phyloP scores from a whole-genome alignment of 2,329 filamentous ascomycete species.

The Hymenoscyphus fraxineus region DNA sequence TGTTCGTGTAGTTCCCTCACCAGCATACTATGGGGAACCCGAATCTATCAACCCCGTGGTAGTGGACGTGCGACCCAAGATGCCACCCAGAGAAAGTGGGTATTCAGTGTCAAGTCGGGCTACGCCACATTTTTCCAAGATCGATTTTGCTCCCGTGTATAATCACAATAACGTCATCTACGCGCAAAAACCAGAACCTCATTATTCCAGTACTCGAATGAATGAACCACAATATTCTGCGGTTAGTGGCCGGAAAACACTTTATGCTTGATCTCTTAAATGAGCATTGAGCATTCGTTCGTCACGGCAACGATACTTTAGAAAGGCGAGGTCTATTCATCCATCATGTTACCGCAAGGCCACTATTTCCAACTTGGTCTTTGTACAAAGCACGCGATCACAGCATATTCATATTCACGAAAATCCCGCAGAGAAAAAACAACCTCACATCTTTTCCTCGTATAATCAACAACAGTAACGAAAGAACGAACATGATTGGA shows the following conservation, averaged over 20 bases:
- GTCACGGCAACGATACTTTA: background rate
- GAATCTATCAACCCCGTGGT: slow-evolving; percentile 19
- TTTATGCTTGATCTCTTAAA: slow-evolving; percentile 12
- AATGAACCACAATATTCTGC: background rate
- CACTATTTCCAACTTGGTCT: background rate
- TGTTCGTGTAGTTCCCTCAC: slow-evolving; percentile 4
- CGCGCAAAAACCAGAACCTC: slow-evolving; percentile 3
- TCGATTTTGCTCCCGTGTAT: slow-evolving; percentile 18
- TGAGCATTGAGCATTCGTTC: background rate
- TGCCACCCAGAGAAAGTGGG: slow-evolving; percentile 18
- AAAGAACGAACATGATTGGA: background rate
- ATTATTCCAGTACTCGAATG: slow-evolving; percentile 1
- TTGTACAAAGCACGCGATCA: background rate
- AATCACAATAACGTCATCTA: slow-evolving; percentile 16
- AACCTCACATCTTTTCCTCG: background rate
- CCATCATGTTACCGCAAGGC: background rate
- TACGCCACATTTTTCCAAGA: slow-evolving; percentile 12
- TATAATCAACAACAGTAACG: background rate
- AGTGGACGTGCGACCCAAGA: slow-evolving; percentile 16
- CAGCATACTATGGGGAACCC: slow-evolving; percentile 21
- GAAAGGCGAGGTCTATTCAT: background rate
- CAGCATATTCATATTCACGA: background rate
- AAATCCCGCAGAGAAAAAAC: background rate
- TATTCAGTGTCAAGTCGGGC: slow-evolving; percentile 12
- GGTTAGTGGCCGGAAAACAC: slow-evolving; percentile 1